Evolutionary conservation across 2,329 filamentous ascomycete genomes (phyloP).

Genomic region (Curvularia verruculosa): DNA sequence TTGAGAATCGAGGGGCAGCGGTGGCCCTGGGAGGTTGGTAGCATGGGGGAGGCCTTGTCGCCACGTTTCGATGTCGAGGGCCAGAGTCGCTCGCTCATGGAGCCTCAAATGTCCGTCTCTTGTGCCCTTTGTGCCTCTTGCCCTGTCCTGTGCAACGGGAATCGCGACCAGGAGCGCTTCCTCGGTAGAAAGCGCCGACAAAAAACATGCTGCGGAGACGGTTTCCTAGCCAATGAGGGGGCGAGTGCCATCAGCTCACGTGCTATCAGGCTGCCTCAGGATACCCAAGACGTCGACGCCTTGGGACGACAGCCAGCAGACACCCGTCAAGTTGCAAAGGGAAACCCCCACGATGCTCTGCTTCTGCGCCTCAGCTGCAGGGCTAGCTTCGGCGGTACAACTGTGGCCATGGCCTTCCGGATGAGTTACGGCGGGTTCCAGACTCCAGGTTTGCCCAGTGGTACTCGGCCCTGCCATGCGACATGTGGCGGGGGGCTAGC

Average conservation of each 20-base stretch:
- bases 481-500: not conserved
- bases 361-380: constrained; percentile 1
- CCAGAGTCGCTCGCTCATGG: not conserved
- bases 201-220: constrained; percentile 13
- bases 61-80: constrained; percentile 4
- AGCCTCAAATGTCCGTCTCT: not conserved
- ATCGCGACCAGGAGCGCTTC: constrained; percentile 9
- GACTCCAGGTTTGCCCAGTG: not conserved
- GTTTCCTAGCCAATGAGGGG: constrained; percentile 16
- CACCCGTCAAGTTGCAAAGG: not conserved
- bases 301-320: not conserved
- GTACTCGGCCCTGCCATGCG: not conserved
- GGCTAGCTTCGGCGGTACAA: constrained; percentile 12
- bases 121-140: constrained; percentile 1
- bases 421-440: constrained; percentile 6
- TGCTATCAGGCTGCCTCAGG: constrained; percentile 6
- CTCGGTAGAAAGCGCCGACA: constrained; percentile 17
- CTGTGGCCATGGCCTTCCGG: constrained; percentile 8
- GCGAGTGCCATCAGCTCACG: constrained; percentile 13
- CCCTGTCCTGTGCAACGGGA: constrained; percentile 5
- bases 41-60: constrained; percentile 6
- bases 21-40: not conserved
- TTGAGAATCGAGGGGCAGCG: not conserved
- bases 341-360: not conserved
- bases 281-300: not conserved